Evolutionary conservation across 257 asterid species (phyloP), one percentile per base, ranked within the genome.

Genomic region (Paulownia fortunei): DNA sequence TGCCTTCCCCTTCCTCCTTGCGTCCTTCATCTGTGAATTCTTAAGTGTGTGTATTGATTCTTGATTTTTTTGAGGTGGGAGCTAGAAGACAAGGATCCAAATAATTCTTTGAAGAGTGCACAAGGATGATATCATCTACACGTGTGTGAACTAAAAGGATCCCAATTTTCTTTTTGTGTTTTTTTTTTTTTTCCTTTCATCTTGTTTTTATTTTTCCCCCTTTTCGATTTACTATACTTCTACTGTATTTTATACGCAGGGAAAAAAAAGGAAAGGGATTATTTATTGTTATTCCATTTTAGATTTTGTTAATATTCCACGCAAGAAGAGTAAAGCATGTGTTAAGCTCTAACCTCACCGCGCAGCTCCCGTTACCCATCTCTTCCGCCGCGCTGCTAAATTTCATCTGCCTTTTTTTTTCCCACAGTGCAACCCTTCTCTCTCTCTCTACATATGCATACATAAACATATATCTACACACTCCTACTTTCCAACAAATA

Each of bases 1-100:
- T 2, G 94, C 96, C 83, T 87, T 89, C 54, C 86, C 81, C 52
- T 82, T 86, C 73, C 72, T 76, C 74, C 46, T 73, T 8, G 54
- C 69, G 72, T 7, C 80, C 23, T 67, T 76, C 91, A 77, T 87
- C 73, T 62, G 32, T n/a, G 16, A 9, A 10, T 32, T 72, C 58
- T 11, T 30, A 23, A 2, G 72, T 27, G 11, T 62, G 46, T 46
- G 81, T 27, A 34, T 34, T 62, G 37, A 24, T 19, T 51, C 32
- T 39, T 27, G 27, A 49, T 34, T 65, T 46, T 39, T 24, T 18
- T 46, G 11, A 3, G 56, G 19, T 21, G 60, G 27, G 32, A 9
- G 12, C 39, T 19, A 58, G 37, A 58, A 26, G 37, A 24, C 37
- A 24, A 13, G 37, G 46, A 30, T 18, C 24, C 44, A 62, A 34